phyloP scores from a whole-genome alignment of 2,329 filamentous ascomycete genomes.

The Alternaria sp. region DNA sequence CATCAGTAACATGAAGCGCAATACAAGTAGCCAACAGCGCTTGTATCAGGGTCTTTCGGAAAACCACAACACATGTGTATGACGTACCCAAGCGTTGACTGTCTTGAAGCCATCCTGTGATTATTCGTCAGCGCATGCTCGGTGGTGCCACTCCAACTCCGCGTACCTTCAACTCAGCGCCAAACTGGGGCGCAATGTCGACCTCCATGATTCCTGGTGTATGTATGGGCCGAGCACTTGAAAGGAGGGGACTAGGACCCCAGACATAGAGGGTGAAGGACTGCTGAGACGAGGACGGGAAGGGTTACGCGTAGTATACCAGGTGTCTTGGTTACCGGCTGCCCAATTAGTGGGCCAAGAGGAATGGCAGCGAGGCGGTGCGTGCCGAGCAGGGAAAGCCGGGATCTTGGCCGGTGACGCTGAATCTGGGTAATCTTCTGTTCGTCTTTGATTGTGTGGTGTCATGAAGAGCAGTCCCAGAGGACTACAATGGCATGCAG shows the following conservation, averaged over 20 bases:
- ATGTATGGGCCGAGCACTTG: conserved; percentile 26
- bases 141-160: conserved; percentile 20
- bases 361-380: conserved; percentile 39
- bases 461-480: not conserved
- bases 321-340: conserved; percentile 24
- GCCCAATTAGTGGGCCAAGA: conserved; percentile 43
- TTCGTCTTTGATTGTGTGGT: not conserved
- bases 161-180: conserved; percentile 88
- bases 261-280: conserved; percentile 37
- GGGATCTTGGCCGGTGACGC: conserved; percentile 31
- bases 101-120: conserved; percentile 92
- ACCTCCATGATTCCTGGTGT: conserved; percentile 71
- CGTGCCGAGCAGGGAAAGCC: conserved; percentile 35
- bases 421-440: conserved; percentile 1
- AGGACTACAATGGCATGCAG: not conserved
- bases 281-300: conserved; percentile 28
- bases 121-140: conserved; percentile 40
- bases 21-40: conserved; percentile 16
- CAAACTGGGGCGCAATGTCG: conserved; percentile 85
- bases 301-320: conserved; percentile 35
- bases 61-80: conserved; percentile 16
- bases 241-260: conserved; percentile 34
- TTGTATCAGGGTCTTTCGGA: conserved; percentile 4
- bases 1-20: conserved; percentile 35
- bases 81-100: conserved; percentile 82